Evolutionary conservation across 1,284 basidiomycete genomes (phyloP), one percentile per base, ranked within the genome.

Genomic region (Anthracocystis panici-leucophaei): DNA sequence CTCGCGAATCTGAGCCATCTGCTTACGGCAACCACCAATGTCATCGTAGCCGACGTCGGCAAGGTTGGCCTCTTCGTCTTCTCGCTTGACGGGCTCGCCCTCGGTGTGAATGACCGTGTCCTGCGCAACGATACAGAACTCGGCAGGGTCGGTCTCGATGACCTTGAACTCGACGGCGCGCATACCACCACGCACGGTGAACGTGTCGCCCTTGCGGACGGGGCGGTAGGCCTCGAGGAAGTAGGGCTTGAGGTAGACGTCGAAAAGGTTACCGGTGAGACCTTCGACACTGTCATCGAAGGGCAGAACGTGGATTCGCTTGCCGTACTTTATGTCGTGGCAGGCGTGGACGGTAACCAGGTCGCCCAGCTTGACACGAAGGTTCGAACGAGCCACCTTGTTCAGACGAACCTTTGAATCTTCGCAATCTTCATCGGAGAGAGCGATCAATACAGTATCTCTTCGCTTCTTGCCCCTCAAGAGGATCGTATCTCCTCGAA

Each of bases 1-100:
- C 89, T 99, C 97, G 86, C 97, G 95, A 73, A 99, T 98, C 86
- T 98, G 95, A 3, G 96, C 96, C 92, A 99, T 95, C 87, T 99
- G 97, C 87, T 99, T 99, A 81, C 96, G 90, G 89, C 95, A 98
- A 56, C 96, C 96, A 88, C 96, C 97, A 79, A 99, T 96, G 84
- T 99, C 96, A 82, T 99, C 97, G 85, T 99, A 99, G 38, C 97
- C 97, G 75, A 99, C 97, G 81, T 97, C 97, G 77, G 91, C 92
- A 35, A 99, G 90, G 86, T 96, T 97, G 45, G 93, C 91, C 87
- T 99, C 97, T 87, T 99, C 97, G 70, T 98, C 97, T 86, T 99
- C 97, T 67, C 97, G 91, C 89, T 99, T 98, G 82, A 99, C 92
- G 0, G 97, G 94, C 80, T 99, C 97, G 72, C 97, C 97, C 90